Conservation (phyloP, 257 asterid genomes). For the Linaria vulgaris region DNA sequence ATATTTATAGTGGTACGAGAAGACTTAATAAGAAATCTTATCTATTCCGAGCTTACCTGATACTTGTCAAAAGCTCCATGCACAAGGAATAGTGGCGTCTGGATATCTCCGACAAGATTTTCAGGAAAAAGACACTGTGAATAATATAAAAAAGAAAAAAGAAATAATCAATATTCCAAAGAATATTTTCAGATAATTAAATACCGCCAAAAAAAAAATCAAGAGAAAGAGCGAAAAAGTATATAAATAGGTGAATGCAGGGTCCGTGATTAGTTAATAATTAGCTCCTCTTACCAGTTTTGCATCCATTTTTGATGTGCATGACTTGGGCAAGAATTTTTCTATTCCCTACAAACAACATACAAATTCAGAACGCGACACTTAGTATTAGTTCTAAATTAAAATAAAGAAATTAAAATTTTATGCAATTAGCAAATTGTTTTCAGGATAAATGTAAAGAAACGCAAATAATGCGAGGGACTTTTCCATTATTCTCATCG, state of each 20-base stretch:
- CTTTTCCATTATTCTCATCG: too few relatives aligned
- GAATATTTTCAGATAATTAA: too few relatives aligned
- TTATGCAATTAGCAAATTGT: too few relatives aligned
- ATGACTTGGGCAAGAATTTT: neutral
- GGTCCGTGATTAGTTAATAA: neutral
- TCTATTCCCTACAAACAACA: neutral
- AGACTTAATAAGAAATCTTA: neutral
- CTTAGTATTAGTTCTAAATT: too few relatives aligned
- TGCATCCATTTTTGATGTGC: constrained; percentile 18
- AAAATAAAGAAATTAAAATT: too few relatives aligned
- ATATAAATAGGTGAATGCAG: neutral
- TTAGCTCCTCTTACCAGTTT: neutral
- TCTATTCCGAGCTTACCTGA: neutral
- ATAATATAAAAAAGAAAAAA: too few relatives aligned
- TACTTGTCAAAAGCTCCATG: neutral
- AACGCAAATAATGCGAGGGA: too few relatives aligned
- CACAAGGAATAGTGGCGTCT: constrained; percentile 19
- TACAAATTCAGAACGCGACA: neutral
- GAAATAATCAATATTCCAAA: too few relatives aligned
- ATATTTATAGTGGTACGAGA: too few relatives aligned
- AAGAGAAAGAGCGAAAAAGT: neutral
- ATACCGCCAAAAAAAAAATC: neutral
- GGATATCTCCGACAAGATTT: constrained; percentile 13
- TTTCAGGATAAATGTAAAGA: too few relatives aligned
- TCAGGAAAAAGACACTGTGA: constrained; percentile 32